Percentiles rank a stretch among this genome's conserved stretches.
These are phyloP conservation scores for Stemphylium beticola DNA, from an alignment of 2,329 filamentous ascomycete species.

Conservation along the genomic window DNA sequence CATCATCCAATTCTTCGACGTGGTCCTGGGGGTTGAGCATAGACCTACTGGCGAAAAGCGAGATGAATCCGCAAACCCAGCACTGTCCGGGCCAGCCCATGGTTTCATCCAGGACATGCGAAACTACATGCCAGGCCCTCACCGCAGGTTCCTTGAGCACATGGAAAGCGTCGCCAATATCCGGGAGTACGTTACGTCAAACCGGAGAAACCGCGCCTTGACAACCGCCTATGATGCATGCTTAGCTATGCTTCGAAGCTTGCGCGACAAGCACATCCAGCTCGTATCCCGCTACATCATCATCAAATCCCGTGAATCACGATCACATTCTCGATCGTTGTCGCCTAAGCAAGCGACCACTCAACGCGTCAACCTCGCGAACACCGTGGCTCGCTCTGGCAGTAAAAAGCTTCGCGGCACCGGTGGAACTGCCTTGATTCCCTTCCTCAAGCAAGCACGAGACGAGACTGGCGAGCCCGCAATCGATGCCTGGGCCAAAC, in stretches of 20 bases:
- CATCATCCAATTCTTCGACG: slow-evolving; percentile 95
- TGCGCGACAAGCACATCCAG: slow-evolving; percentile 94
- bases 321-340: slow-evolving; percentile 67
- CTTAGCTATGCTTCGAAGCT: slow-evolving; percentile 75
- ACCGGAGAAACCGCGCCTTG: slow-evolving; percentile 67
- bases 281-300: slow-evolving; percentile 97
- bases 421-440: slow-evolving; percentile 90
- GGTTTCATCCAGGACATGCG: slow-evolving; percentile 99
- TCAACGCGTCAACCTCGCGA: slow-evolving; percentile 65
- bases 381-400: slow-evolving; percentile 44
- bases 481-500: slow-evolving; percentile 69
- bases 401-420: slow-evolving; percentile 78
- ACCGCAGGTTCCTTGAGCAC: slow-evolving; percentile 86
- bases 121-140: slow-evolving; percentile 92
- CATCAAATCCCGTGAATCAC: slow-evolving; percentile 78
- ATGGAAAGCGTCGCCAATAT: slow-evolving; percentile 84
- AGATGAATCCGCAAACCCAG: slow-evolving; percentile 50
- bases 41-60: slow-evolving; percentile 80
- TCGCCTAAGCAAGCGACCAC: slow-evolving; percentile 58
- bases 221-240: slow-evolving; percentile 89
- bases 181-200: slow-evolving; percentile 75
- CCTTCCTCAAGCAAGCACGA: slow-evolving; percentile 93
- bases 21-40: slow-evolving; percentile 87
- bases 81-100: slow-evolving; percentile 63
- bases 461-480: slow-evolving; percentile 96